A percentile compares a stretch with the other conserved stretches of the same genome.
Conservation (phyloP, 192 early-diverging fungal genomes). For the Phycomyces nitens region DNA sequence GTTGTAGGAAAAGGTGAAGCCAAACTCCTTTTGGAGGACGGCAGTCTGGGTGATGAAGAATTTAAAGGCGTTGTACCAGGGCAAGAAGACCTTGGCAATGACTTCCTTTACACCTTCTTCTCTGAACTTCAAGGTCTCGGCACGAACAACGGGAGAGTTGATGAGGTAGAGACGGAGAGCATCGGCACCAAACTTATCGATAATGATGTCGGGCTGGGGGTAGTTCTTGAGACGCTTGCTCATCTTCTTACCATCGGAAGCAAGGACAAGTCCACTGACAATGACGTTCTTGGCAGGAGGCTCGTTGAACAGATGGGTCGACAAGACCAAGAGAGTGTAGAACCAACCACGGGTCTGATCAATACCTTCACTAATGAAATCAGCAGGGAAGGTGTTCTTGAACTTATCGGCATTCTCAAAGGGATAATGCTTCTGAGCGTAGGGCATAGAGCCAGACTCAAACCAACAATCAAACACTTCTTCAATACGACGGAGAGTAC, state of each 20-base stretch:
- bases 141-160: conserved; percentile 96
- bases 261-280: conserved; percentile 93
- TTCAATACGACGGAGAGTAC: conserved; percentile 79
- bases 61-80: conserved; percentile 98
- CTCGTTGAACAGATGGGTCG: conserved; percentile 91
- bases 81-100: conserved; percentile 89
- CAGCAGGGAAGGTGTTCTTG: conserved; percentile 86
- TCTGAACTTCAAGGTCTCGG: conserved; percentile 91
- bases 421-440: conserved; percentile 98
- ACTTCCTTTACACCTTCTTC: conserved; percentile 97
- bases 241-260: conserved; percentile 99
- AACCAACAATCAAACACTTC: conserved; percentile 99
- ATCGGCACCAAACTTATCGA: conserved; percentile 92
- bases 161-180: conserved; percentile 92
- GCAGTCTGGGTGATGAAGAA: conserved; percentile 93
- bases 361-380: conserved; percentile 99
- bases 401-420: conserved; percentile 96
- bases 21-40: conserved; percentile 85
- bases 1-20: conserved; percentile 79
- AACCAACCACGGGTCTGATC: conserved; percentile 99
- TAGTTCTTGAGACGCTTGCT: conserved; percentile 98
- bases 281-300: conserved; percentile 98
- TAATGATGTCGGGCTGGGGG: conserved; percentile 81
- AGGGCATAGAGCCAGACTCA: conserved; percentile 98
- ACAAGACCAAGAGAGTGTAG: conserved; percentile 96